Conservation (phyloP, 306 rosid species). For the Purshia tridentata region DNA sequence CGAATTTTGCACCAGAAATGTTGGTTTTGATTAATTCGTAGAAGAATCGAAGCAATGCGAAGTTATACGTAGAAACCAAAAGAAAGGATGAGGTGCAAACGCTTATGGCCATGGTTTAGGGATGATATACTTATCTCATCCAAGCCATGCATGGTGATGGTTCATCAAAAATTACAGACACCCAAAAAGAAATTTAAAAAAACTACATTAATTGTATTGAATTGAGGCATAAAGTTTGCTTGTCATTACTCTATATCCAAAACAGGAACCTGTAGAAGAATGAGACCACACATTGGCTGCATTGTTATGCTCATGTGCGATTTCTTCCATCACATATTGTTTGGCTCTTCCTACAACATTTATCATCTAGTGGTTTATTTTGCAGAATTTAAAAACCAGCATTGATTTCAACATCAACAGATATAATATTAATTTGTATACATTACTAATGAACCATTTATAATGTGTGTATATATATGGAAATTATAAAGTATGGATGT, state of each 20-base stretch:
- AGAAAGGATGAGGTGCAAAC: neutral
- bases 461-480: too few relatives aligned
- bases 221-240: neutral
- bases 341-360: neutral
- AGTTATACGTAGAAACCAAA: neutral
- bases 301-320: neutral
- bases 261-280: too few relatives aligned
- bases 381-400: too few relatives aligned
- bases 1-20: neutral
- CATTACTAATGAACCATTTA: too few relatives aligned
- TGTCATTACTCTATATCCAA: neutral
- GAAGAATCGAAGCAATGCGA: constrained; percentile 6
- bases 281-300: too few relatives aligned
- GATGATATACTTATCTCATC: neutral
- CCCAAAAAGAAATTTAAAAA: too few relatives aligned
- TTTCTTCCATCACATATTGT: too few relatives aligned
- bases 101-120: neutral
- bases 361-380: neutral
- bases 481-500: too few relatives aligned
- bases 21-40: neutral
- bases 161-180: neutral
- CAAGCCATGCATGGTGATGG: neutral
- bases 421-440: too few relatives aligned
- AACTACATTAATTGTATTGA: neutral
- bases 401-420: too few relatives aligned